These are phyloP conservation scores for Amanita rubescens DNA, from an alignment of 768 basidiomycete genomes.

Conservation along the genomic window DNA sequence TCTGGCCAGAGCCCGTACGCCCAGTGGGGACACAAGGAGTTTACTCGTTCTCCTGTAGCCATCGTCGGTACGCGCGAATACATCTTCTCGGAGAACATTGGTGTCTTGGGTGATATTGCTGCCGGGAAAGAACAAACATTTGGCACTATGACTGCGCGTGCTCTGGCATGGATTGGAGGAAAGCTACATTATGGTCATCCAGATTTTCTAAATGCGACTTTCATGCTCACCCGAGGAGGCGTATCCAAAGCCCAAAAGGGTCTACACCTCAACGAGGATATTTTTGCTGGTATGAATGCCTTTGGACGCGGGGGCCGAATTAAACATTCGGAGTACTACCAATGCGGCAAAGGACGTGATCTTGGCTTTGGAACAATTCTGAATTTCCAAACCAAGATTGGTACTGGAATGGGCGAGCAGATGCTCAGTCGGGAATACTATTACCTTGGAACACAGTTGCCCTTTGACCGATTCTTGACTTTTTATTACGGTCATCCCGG, in stretches of 20 bases:
- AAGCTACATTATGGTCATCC: constrained; percentile 99
- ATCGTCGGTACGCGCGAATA: constrained; percentile 99
- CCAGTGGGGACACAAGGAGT: constrained; percentile 93
- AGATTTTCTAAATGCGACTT: constrained; percentile 96
- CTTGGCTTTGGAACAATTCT: constrained; percentile 98
- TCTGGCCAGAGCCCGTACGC: constrained; percentile 95
- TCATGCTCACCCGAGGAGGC: constrained; percentile 98
- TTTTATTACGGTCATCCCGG: constrained; percentile 99
- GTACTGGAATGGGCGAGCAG: constrained; percentile 99
- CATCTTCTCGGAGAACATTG: constrained; percentile 99
- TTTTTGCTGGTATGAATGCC: constrained; percentile 99
- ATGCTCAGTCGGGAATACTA: constrained; percentile 99
- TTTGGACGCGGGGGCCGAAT: constrained; percentile 97
- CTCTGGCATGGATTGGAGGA: constrained; percentile 94
- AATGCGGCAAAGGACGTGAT: constrained; percentile 98
- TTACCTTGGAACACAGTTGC: constrained; percentile 96
- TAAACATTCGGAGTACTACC: constrained; percentile 99
- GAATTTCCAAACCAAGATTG: constrained; percentile 99
- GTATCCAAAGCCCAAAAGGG: constrained; percentile 99
- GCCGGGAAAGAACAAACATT: constrained; percentile 99
- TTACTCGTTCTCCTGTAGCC: constrained; percentile 84
- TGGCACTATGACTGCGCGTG: constrained; percentile 95
- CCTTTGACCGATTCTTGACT: constrained; percentile 96
- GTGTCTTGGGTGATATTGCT: constrained; percentile 97
- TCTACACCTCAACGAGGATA: constrained; percentile 97